Percentiles rank a stretch among this genome's conserved stretches.
phyloP scores from a whole-genome alignment of 441 rosid genomes.

The Populus tomentosa region DNA sequence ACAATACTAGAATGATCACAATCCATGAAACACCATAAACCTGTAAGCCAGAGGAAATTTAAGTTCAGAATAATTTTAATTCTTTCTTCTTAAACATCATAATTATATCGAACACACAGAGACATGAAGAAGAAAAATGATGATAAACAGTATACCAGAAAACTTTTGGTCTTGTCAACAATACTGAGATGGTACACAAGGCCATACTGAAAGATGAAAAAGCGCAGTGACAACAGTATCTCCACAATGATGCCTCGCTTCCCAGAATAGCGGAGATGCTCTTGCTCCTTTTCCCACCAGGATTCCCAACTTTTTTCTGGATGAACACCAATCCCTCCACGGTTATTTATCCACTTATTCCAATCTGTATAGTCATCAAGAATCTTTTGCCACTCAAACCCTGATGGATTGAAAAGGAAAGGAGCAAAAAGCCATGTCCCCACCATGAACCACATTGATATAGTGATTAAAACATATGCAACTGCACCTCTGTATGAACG shows the following conservation, averaged over 20 bases:
- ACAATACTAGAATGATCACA: constrained; percentile 77
- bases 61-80: constrained; percentile 2
- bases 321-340: constrained; percentile 94
- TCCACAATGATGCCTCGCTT: constrained; percentile 88
- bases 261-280: constrained; percentile 85
- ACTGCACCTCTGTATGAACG: constrained; percentile 78
- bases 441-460: constrained; percentile 81
- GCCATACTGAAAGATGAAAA: constrained; percentile 93
- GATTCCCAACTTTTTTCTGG: constrained; percentile 99
- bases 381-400: constrained; percentile 97
- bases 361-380: constrained; percentile 99
- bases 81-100: neutral
- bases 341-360: constrained; percentile 94
- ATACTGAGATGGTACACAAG: constrained; percentile 86
- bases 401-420: no score
- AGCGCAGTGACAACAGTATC: constrained; percentile 76
- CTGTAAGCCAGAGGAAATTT: constrained; percentile 34
- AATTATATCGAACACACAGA: constrained; percentile 30
- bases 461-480: constrained; percentile 82
- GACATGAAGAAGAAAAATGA: neutral
- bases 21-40: constrained; percentile 96
- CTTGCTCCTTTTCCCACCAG: constrained; percentile 99
- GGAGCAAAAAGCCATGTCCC: no score
- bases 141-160: constrained; percentile 48
- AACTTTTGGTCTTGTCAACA: constrained; percentile 41